A percentile compares a stretch with the other conserved stretches of the same genome.
These are phyloP conservation scores for Acanthamoeba royreba DNA, from an alignment of 208 protist genomes.

Conservation along the genomic window DNA sequence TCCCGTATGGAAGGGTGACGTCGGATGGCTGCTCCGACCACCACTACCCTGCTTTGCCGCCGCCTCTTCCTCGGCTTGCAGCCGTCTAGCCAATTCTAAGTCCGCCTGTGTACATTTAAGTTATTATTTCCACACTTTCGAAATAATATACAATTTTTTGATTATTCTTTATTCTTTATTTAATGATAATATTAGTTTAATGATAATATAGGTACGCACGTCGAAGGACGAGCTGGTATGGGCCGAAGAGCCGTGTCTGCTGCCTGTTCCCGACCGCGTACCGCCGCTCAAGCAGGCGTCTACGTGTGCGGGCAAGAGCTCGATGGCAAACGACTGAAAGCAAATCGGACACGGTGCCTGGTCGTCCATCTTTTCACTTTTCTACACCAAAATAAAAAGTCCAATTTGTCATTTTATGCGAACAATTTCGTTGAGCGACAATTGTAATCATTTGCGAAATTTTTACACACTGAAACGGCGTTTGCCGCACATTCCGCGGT, in stretches of 20 bases:
- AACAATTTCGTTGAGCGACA: too few species aligned
- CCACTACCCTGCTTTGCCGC: neutral
- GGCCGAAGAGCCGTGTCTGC: neutral
- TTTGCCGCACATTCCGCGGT: too few species aligned
- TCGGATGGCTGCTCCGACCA: neutral
- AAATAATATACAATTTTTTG: neutral
- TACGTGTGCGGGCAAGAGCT: neutral
- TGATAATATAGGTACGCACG: neutral
- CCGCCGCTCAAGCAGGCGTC: neutral
- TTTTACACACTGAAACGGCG: too few species aligned
- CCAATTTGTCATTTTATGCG: too few species aligned
- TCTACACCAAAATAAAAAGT: too few species aligned
- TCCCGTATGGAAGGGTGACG: neutral
- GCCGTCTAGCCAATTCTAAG: neutral
- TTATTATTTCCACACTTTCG: neutral
- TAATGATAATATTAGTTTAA: neutral
- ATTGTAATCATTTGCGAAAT: too few species aligned
- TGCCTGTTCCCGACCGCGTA: neutral
- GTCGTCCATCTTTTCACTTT: neutral
- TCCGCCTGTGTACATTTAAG: neutral
- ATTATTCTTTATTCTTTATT: too few species aligned
- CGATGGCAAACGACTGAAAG: neutral
- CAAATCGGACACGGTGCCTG: neutral
- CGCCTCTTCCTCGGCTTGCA: conserved; percentile 15
- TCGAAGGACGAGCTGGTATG: neutral